A percentile compares a stretch with the other conserved stretches of the same genome.
Conservation (phyloP, 1,284 basidiomycete species). For the Trametes sp. region DNA sequence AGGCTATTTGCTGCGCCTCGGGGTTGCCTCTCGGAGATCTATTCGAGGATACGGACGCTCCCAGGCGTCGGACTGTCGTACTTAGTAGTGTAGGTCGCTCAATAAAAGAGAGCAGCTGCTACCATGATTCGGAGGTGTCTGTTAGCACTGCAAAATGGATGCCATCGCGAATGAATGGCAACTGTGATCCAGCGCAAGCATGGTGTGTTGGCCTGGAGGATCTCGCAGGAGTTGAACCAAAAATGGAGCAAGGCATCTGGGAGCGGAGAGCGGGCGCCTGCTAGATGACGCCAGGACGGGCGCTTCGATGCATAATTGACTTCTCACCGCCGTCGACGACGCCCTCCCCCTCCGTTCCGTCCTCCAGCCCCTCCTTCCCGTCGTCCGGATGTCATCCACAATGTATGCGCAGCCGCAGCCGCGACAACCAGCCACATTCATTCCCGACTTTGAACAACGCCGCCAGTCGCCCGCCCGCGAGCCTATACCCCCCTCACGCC, state of each 20-base stretch:
- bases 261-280: background rate
- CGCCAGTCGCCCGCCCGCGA: slow-evolving; percentile 29
- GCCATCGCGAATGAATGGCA: too few relatives aligned
- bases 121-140: too few relatives aligned
- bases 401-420: slow-evolving; percentile 45
- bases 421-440: slow-evolving; percentile 46
- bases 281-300: slow-evolving; percentile 5
- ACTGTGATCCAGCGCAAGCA: too few relatives aligned
- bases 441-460: slow-evolving; percentile 39
- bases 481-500: slow-evolving; percentile 30
- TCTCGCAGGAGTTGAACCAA: background rate
- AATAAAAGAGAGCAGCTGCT: too few relatives aligned
- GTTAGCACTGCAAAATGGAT: too few relatives aligned
- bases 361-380: background rate
- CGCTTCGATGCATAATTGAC: slow-evolving; percentile 7
- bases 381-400: slow-evolving; percentile 23
- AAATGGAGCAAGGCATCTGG: background rate
- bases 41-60: too few relatives aligned
- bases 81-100: too few relatives aligned
- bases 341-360: slow-evolving; percentile 3
- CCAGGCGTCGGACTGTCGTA: too few relatives aligned
- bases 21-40: too few relatives aligned
- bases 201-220: too few relatives aligned
- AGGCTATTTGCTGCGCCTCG: too few relatives aligned
- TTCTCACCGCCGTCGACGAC: slow-evolving; percentile 22